Evolutionary conservation across 257 asterid genomes (phyloP).

Genomic region (Solanum virginianum): DNA sequence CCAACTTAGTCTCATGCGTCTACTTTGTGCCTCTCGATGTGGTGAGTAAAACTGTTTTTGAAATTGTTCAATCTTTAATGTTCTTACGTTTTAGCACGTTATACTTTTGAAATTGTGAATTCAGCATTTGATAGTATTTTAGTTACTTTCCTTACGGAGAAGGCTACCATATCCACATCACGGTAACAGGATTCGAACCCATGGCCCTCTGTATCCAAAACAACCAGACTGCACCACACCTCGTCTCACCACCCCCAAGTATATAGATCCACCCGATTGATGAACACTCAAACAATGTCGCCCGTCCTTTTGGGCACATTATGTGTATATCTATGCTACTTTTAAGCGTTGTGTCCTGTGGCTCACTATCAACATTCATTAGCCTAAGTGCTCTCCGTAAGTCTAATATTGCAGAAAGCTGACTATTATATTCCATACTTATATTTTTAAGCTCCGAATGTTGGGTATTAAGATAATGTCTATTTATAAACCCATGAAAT

Average conservation of each 20-base stretch:
- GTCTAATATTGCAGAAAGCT: neutral
- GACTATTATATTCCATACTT: neutral
- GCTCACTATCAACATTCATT: neutral
- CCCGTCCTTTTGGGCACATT: too few relatives aligned
- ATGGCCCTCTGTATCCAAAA: too few relatives aligned
- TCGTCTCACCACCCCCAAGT: too few relatives aligned
- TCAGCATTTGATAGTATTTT: neutral
- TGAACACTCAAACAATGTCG: too few relatives aligned
- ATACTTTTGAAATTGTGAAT: neutral
- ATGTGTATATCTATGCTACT: neutral
- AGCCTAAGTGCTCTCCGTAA: neutral
- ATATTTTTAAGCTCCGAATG: neutral
- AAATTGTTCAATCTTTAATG: neutral
- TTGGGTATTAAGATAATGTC: neutral
- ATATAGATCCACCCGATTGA: too few relatives aligned
- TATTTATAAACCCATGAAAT: neutral
- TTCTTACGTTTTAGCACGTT: neutral
- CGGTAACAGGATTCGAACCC: too few relatives aligned
- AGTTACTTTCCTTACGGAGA: neutral
- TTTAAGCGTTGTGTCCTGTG: neutral
- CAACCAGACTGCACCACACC: too few relatives aligned
- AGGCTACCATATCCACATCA: too few relatives aligned
- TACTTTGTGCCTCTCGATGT: constrained; percentile 93
- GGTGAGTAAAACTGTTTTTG: constrained; percentile 26
- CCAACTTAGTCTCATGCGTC: constrained; percentile 65